These are phyloP conservation scores for Chrysoporthe puriensis DNA, from an alignment of 2,329 filamentous ascomycete genomes.

Conservation along the genomic window DNA sequence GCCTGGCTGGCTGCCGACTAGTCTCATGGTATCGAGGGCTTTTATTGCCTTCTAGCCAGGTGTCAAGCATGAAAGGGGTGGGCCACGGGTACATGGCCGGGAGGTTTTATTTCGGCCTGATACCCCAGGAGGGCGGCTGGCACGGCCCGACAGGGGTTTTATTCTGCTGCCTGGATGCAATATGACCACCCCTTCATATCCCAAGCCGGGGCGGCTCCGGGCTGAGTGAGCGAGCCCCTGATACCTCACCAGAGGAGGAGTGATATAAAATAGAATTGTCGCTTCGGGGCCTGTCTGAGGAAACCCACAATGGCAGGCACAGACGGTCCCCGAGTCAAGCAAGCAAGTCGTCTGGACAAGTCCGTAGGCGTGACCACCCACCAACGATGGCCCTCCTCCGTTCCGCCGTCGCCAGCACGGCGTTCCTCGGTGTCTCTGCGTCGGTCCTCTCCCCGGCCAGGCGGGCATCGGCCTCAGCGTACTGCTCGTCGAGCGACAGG, in stretches of 20 bases:
- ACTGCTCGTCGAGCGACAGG: slow-evolving; percentile 42
- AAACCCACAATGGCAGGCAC: background rate
- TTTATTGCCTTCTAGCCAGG: too few relatives aligned
- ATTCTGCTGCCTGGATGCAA: slow-evolving; percentile 12
- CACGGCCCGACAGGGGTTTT: background rate
- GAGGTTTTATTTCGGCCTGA: too few relatives aligned
- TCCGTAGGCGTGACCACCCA: background rate
- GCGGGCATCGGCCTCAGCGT: slow-evolving; percentile 35
- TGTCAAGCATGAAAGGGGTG: too few relatives aligned
- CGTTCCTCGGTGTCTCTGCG: slow-evolving; percentile 16
- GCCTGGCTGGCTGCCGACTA: background rate
- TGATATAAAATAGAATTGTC: background rate
- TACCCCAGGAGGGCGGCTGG: too few relatives aligned
- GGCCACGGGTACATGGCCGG: too few relatives aligned
- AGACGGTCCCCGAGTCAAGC: background rate
- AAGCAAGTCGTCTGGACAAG: background rate
- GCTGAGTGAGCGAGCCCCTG: background rate
- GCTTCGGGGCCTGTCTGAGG: background rate
- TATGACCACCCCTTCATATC: background rate
- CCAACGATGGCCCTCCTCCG: slow-evolving; percentile 21
- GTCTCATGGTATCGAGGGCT: background rate
- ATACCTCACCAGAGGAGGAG: background rate
- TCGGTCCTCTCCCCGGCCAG: slow-evolving; percentile 24
- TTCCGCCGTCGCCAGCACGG: slow-evolving; percentile 14
- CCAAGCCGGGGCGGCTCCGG: background rate